These are phyloP conservation scores for Begonia loranthoides DNA, from an alignment of 306 rosid genomes.

Conservation along the genomic window DNA sequence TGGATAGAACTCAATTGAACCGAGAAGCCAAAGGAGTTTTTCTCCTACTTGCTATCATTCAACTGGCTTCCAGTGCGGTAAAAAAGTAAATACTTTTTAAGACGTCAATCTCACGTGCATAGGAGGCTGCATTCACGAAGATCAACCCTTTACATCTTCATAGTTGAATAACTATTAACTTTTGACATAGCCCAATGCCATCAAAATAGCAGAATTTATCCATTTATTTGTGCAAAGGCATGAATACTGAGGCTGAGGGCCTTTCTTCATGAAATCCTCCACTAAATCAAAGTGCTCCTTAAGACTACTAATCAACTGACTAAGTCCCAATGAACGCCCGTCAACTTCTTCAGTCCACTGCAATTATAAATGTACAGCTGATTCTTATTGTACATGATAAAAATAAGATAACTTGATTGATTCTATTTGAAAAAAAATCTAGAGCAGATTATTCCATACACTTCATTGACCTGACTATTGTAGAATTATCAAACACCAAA, in stretches of 20 bases:
- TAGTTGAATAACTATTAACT: too few relatives aligned
- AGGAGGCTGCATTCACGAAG: too few relatives aligned
- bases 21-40: too few relatives aligned
- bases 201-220: too few relatives aligned
- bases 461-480: background rate
- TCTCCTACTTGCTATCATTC: too few relatives aligned
- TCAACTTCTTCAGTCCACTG: constrained; percentile 48
- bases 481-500: background rate
- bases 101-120: too few relatives aligned
- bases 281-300: background rate
- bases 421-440: background rate
- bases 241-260: background rate
- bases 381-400: background rate
- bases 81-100: too few relatives aligned
- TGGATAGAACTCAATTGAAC: too few relatives aligned
- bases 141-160: background rate
- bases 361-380: constrained; percentile 7
- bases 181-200: background rate
- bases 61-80: too few relatives aligned
- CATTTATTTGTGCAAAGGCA: too few relatives aligned
- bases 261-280: background rate
- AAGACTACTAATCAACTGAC: constrained; percentile 3
- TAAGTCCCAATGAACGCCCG: constrained; percentile 26
- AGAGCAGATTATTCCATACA: background rate
- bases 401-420: background rate